Evolutionary conservation across 2,329 filamentous ascomycete genomes (phyloP).

Genomic region (Didymella keratinophila): DNA sequence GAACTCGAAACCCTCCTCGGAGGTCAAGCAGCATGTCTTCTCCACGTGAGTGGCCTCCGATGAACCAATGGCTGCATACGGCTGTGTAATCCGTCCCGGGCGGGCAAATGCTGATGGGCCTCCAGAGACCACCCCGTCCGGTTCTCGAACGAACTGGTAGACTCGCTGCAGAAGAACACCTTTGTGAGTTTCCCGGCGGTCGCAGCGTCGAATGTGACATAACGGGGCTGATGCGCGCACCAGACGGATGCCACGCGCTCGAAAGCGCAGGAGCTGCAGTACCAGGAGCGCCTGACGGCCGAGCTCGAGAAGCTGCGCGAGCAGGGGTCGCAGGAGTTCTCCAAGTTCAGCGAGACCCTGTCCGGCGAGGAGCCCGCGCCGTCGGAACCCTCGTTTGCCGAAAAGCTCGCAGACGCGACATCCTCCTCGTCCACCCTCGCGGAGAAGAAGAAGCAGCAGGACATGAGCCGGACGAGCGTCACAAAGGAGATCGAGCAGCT

Average conservation of each 20-base stretch:
- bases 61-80: constrained; percentile 33
- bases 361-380: constrained; percentile 55
- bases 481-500: constrained; percentile 65
- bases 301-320: constrained; percentile 83
- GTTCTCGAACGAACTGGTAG: constrained; percentile 83
- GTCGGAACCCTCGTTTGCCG: constrained; percentile 44
- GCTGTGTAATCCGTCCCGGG: not conserved
- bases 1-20: constrained; percentile 66
- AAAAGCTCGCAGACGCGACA: constrained; percentile 49
- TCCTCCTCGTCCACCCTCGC: constrained; percentile 47
- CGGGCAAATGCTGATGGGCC: constrained; percentile 40
- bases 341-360: constrained; percentile 71
- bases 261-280: constrained; percentile 82
- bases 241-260: constrained; percentile 90
- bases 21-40: constrained; percentile 67
- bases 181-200: constrained; percentile 69
- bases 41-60: constrained; percentile 59
- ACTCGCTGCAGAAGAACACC: constrained; percentile 81
- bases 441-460: constrained; percentile 54
- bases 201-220: not conserved
- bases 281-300: constrained; percentile 84
- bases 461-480: constrained; percentile 62
- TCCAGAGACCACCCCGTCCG: constrained; percentile 67
- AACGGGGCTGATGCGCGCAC: constrained; percentile 17
- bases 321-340: constrained; percentile 73